These are phyloP conservation scores for Ampelomyces quisqualis DNA, from an alignment of 2,329 filamentous ascomycete genomes.

Conservation along the genomic window DNA sequence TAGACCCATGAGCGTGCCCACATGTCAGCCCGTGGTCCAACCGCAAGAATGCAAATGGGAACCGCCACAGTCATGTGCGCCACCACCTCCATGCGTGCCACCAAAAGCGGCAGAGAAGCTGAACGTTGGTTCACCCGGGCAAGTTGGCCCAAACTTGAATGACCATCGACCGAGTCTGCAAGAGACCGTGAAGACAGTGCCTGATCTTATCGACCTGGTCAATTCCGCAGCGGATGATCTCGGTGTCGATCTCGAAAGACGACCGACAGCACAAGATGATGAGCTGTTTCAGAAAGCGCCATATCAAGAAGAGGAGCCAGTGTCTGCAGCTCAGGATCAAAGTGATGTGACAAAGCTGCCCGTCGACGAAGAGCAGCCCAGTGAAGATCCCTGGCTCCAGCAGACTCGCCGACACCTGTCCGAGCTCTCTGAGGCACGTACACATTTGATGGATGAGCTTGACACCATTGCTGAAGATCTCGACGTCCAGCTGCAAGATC, in stretches of 20 bases:
- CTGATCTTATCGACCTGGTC: constrained; percentile 41
- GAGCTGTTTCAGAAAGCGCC: constrained; percentile 27
- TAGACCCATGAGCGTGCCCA: too few relatives aligned
- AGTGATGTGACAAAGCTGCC: too few relatives aligned
- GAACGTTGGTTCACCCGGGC: constrained; percentile 27
- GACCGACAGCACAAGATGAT: constrained; percentile 26
- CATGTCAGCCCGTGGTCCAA: background rate
- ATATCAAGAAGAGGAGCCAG: constrained; percentile 13
- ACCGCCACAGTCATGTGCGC: constrained; percentile 11
- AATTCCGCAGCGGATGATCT: constrained; percentile 41
- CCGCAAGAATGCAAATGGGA: constrained; percentile 14
- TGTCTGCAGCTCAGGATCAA: too few relatives aligned
- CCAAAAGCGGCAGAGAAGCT: constrained; percentile 29
- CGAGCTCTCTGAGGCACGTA: constrained; percentile 23
- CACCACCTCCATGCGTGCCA: constrained; percentile 14
- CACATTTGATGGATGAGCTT: constrained; percentile 27
- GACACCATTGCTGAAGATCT: constrained; percentile 35
- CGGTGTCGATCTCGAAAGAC: constrained; percentile 33
- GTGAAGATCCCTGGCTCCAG: constrained; percentile 22
- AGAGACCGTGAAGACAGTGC: constrained; percentile 31
- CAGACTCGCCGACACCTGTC: constrained; percentile 22
- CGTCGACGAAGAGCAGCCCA: constrained; percentile 9
- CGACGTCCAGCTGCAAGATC: constrained; percentile 22
- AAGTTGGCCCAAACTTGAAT: constrained; percentile 35
- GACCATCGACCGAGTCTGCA: constrained; percentile 23